Evolutionary conservation across 2,329 filamentous ascomycete species (phyloP), one percentile per base, ranked within the genome.

Genomic region (Colletotrichum scovillei): DNA sequence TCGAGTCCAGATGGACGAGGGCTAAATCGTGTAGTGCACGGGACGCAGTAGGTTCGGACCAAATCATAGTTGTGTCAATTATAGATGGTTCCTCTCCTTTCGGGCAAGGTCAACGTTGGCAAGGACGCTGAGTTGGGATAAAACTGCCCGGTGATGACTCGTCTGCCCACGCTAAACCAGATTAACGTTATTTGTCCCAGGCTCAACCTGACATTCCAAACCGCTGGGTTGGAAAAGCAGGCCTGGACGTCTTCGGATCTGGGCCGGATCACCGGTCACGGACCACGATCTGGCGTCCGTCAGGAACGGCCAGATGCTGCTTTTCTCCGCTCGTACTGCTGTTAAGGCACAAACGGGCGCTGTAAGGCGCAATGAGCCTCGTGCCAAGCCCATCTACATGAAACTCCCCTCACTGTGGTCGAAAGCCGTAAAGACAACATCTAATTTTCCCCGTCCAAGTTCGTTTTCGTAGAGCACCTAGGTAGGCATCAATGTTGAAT

Each of bases 111-210:
- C 19, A 53, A n/a, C 22, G 19, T 56, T 19, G 22, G 38, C 49
- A 9, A 28, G 19, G 24, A 8, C 24, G 24, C 24, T 52, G 30
- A 55, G 46, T 42, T 65, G 30, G 22, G 24, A 65, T 38, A n/a
- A 32, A 32, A 65, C 22, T 26, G 12, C n/a, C 30, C n/a, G 30
- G 42, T 26, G n/a, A 30, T 65, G 28, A 65, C 42, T 38, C 49
- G 49, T 55, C 14, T 24, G 9, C n/a, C 22, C n/a, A 65, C 30
- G 35, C 63, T 65, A 65, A 56, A 28, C 63, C 49, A 65, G 7
- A 65, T 55, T 42, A 65, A 65, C 63, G 14, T 26, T 38, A 32
- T 30, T 35, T 28, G 46, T 55, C 19, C 28, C 32, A 56, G 46
- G 24, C 24, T 65, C 4, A 56, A 30, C 26, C 62, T 30, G 62